A percentile compares a stretch with the other conserved stretches of the same genome.
These are phyloP conservation scores for Capsicum chinense DNA, from an alignment of 257 asterid species.

Conservation along the genomic window DNA sequence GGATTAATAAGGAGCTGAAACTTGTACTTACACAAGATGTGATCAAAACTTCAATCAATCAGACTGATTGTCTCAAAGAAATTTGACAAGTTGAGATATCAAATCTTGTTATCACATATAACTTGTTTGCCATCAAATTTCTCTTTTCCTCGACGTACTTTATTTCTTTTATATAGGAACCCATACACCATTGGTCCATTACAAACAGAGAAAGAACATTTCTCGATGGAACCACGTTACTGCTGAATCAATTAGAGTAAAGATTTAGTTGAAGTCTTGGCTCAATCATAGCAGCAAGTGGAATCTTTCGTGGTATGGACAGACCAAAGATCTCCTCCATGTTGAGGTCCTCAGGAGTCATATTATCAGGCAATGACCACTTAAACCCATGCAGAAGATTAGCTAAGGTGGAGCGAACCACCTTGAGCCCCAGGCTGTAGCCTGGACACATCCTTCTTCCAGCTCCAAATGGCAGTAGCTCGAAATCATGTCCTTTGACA, in stretches of 20 bases:
- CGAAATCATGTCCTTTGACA: conserved; percentile 43
- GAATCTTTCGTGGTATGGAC: conserved; percentile 47
- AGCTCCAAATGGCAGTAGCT: conserved; percentile 49
- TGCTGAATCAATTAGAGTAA: conserved; percentile 31
- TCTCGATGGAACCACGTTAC: not conserved
- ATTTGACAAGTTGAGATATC: too few relatives aligned
- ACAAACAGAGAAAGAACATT: not conserved
- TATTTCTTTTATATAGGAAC: too few relatives aligned
- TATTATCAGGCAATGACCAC: conserved; percentile 38
- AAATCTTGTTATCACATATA: too few relatives aligned
- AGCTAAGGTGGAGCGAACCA: conserved; percentile 41
- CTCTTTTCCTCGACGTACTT: too few relatives aligned
- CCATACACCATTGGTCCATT: not conserved
- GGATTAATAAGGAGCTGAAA: too few relatives aligned
- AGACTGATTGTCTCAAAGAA: too few relatives aligned
- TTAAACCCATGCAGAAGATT: conserved; percentile 52
- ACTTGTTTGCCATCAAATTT: too few relatives aligned
- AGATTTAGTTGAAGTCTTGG: conserved; percentile 45
- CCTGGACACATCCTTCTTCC: conserved; percentile 59
- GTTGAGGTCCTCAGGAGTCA: conserved; percentile 38
- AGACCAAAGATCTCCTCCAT: conserved; percentile 50
- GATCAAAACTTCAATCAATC: too few relatives aligned
- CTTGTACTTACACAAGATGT: too few relatives aligned
- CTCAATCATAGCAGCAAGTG: conserved; percentile 42
- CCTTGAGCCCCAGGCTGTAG: conserved; percentile 48